phyloP scores from a whole-genome alignment of 768 basidiomycete species.

The Rhizopogon rudus region DNA sequence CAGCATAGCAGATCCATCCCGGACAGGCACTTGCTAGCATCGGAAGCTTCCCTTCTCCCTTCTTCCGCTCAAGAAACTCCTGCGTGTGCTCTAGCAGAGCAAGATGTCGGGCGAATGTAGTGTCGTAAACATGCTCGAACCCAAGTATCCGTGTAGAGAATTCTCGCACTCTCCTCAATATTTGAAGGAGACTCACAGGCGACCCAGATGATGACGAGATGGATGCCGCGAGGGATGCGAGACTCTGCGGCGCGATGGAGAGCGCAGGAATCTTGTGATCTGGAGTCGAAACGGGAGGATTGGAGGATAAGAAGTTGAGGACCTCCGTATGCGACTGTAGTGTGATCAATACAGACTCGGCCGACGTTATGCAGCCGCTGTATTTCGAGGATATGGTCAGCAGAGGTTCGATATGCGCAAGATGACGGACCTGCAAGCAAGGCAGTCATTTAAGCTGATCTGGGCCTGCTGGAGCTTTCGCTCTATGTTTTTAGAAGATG shows the following conservation, averaged over 20 bases:
- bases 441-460: conserved; percentile 94
- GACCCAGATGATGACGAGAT: conserved; percentile 41
- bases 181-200: conserved; percentile 45
- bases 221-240: conserved; percentile 75
- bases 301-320: conserved; percentile 65
- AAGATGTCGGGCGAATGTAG: conserved; percentile 89
- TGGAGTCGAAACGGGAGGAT: conserved; percentile 36
- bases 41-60: conserved; percentile 50
- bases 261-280: conserved; percentile 58
- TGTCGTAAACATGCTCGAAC: conserved; percentile 85
- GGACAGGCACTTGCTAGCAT: conserved; percentile 97
- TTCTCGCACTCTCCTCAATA: conserved; percentile 65
- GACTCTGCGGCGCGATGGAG: conserved; percentile 85
- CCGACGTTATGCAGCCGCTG: conserved; percentile 97
- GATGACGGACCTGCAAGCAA: conserved; percentile 86
- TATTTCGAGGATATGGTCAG: conserved; percentile 7
- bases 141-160: conserved; percentile 69
- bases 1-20: conserved; percentile 99
- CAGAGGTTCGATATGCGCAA: not conserved
- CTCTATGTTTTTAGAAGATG: conserved; percentile 17
- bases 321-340: conserved; percentile 95
- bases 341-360: conserved; percentile 94
- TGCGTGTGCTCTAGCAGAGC: conserved; percentile 74
- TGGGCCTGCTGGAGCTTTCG: conserved; percentile 88
- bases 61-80: conserved; percentile 75